Evolutionary conservation across 2,329 filamentous ascomycete species (phyloP), one percentile per base, ranked within the genome.

Genomic region (Fusarium sp.): DNA sequence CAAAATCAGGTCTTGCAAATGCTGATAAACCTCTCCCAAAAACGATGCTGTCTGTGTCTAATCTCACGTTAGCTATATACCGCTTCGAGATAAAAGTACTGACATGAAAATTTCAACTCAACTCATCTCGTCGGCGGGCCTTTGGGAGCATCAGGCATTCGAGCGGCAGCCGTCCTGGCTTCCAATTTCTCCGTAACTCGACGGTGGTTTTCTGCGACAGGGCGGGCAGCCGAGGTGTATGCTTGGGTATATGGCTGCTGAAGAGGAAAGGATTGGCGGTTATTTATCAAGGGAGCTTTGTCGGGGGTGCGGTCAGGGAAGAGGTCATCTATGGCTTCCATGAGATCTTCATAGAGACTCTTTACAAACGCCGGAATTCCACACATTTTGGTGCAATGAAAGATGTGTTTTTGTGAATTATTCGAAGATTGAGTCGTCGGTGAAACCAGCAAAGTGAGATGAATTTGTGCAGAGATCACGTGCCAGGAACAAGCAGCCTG

Each of bases 291-390:
- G 15, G 55, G 30, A n/a, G 62, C 20, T 13, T 62, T 49, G 18
- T 62, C 55, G n/a, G 38, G 6, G 12, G 63, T 49, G 11, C 12
- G 56, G 8, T 41, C 55, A 5, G 63, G 63, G 8, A 67, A 66
- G 5, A 66, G 63, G 13, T 66, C 63, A 7, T 67, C 63, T 18
- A 66, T 67, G 7, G 63, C 63, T 34, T 66, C 63, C 32, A 62
- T 25, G 16, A 66, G 30, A 30, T 66, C 63, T 10, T 46, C 63
- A 2, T 62, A 66, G 1, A 66, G 62, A 1, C 48, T 12, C 49
- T 52, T 66, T 18, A 67, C 2, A 4, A 66, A 66, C 0, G 55
- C 48, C 0, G 55, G 5, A 2, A 66, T 66, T 13, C 63, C 63
- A 7, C 63, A 66, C 63, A 66, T 66, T 51, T 32, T 15, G 16